Conservation (phyloP, 148 eudicot species). For the Agrostemma githago region DNA sequence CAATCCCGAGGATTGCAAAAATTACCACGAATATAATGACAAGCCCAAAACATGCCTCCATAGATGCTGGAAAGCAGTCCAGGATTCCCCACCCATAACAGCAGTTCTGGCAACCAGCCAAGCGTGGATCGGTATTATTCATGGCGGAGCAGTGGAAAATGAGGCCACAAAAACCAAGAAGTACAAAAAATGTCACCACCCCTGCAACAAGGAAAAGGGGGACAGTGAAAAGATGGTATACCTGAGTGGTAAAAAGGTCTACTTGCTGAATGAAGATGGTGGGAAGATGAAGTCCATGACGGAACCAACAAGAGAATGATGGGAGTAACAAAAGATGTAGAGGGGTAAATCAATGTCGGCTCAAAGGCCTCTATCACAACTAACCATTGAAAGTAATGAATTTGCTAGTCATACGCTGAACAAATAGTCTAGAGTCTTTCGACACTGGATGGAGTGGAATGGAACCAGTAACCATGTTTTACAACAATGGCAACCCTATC, state of each 20-base stretch:
- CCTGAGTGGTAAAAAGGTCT: not conserved
- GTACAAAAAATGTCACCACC: conserved; percentile 73
- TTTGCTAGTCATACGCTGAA: not conserved
- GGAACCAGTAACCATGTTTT: not conserved
- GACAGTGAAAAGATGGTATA: not conserved
- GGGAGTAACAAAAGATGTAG: not conserved
- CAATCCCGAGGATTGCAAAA: conserved; percentile 85
- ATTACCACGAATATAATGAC: conserved; percentile 71
- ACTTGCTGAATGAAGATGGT: not conserved
- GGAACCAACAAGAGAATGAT: not conserved
- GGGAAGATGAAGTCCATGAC: not conserved
- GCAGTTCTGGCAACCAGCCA: conserved; percentile 89
- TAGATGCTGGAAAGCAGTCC: conserved; percentile 84
- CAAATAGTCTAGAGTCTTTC: not conserved
- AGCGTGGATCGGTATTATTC: conserved; percentile 55
- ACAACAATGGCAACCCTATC: not conserved
- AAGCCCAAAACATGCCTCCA: conserved; percentile 80
- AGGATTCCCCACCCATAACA: conserved; percentile 85
- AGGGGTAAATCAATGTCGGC: not conserved
- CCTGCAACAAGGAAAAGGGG: conserved; percentile 36
- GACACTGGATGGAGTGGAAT: not conserved
- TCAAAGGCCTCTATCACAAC: not conserved
- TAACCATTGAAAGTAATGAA: not conserved
- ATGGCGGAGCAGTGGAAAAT: conserved; percentile 68
- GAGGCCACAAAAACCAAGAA: conserved; percentile 75